Evolutionary conservation across 2,329 filamentous ascomycete species (phyloP).

Genomic region (Apiospora malaysiana): DNA sequence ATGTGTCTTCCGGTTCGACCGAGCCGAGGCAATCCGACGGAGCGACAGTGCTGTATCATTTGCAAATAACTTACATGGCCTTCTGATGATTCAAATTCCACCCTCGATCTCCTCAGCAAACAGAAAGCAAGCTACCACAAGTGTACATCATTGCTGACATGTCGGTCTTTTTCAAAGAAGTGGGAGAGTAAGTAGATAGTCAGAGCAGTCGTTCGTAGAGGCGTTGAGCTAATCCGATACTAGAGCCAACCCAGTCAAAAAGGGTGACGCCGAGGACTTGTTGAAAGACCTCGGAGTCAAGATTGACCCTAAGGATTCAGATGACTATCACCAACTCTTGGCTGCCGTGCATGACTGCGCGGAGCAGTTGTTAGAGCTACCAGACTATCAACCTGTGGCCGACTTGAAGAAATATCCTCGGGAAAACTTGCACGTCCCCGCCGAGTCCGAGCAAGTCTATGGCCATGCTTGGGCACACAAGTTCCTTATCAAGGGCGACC

Average conservation of each 20-base stretch:
- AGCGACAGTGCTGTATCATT: neutral
- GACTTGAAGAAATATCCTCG: slow-evolving; percentile 52
- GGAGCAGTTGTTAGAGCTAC: slow-evolving; percentile 48
- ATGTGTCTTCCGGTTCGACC: neutral
- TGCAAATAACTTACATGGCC: neutral
- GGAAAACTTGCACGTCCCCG: slow-evolving; percentile 48
- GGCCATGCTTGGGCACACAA: slow-evolving; percentile 59
- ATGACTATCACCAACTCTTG: slow-evolving; percentile 54
- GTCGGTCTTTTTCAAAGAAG: slow-evolving; percentile 48
- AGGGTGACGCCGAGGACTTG: slow-evolving; percentile 45
- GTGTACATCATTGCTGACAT: slow-evolving; percentile 29
- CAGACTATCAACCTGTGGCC: slow-evolving; percentile 52
- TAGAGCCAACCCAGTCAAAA: slow-evolving; percentile 48
- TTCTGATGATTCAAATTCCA: neutral
- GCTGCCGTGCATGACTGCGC: slow-evolving; percentile 59
- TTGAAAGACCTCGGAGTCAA: slow-evolving; percentile 44
- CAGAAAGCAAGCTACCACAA: neutral
- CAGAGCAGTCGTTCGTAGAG: neutral
- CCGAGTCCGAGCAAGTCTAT: slow-evolving; percentile 47
- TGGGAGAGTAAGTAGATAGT: slow-evolving; percentile 37
- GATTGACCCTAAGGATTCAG: slow-evolving; percentile 43
- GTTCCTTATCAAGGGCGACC: slow-evolving; percentile 49
- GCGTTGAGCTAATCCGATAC: neutral
- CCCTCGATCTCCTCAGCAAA: slow-evolving; percentile 9
- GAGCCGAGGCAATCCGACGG: neutral